Evolutionary conservation across 2,329 filamentous ascomycete species (phyloP).

Genomic region (Grosmannia huntii): DNA sequence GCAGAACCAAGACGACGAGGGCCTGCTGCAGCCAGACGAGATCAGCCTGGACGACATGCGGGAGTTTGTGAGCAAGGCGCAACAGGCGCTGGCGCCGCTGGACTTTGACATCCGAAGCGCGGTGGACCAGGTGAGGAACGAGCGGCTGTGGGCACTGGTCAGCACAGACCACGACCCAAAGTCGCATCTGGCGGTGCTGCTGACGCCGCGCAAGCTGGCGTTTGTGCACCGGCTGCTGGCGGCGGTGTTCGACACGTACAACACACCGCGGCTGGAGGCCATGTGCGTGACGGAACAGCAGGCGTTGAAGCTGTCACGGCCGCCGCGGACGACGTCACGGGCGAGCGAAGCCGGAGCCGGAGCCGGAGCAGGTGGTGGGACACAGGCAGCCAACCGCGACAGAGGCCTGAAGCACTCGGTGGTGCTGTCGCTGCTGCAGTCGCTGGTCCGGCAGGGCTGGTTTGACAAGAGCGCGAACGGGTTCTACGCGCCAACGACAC

Average conservation of each 20-base stretch:
- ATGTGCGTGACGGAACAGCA: constrained; percentile 73
- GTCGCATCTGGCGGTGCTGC: constrained; percentile 76
- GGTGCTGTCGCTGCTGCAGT: constrained; percentile 58
- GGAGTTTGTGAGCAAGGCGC: constrained; percentile 56
- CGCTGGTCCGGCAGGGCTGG: constrained; percentile 71
- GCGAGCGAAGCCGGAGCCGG: not conserved
- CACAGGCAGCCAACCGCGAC: constrained; percentile 21
- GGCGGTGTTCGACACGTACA: constrained; percentile 82
- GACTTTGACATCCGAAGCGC: constrained; percentile 78
- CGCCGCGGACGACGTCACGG: constrained; percentile 21
- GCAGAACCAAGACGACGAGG: not conserved
- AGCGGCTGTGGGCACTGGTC: constrained; percentile 69
- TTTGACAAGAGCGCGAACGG: constrained; percentile 59
- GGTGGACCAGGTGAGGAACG: constrained; percentile 45
- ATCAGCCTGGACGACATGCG: constrained; percentile 57
- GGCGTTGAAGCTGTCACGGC: constrained; percentile 55
- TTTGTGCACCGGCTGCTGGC: constrained; percentile 83
- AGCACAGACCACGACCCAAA: constrained; percentile 78
- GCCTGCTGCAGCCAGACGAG: constrained; percentile 33
- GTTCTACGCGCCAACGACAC: constrained; percentile 64
- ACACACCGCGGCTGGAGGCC: constrained; percentile 65
- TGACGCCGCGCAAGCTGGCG: constrained; percentile 70
- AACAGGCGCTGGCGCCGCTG: constrained; percentile 60
- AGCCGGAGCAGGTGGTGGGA: constrained; percentile 5
- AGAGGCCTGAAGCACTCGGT: constrained; percentile 61